Conservation (phyloP, 2,329 filamentous ascomycete genomes). For the Pezicula rhizophila region DNA sequence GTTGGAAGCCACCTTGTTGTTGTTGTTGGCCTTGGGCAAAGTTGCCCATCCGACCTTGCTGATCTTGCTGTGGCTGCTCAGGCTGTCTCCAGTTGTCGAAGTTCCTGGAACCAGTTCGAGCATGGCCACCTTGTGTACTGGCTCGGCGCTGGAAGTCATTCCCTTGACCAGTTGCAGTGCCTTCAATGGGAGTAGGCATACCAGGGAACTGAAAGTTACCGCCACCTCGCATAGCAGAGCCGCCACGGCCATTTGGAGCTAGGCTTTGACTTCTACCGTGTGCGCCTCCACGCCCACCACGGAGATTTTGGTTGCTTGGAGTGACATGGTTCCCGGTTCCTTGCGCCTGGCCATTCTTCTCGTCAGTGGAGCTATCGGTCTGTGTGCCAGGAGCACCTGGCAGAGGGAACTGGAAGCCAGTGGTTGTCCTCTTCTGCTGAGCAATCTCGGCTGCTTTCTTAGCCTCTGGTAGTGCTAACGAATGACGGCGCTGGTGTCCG, state of each 20-base stretch:
- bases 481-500: constrained; percentile 91
- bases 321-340: constrained; percentile 15
- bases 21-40: constrained; percentile 67
- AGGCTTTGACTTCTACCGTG: constrained; percentile 86
- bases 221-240: constrained; percentile 53
- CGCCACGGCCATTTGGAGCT: constrained; percentile 66
- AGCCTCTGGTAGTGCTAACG: constrained; percentile 86
- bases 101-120: constrained; percentile 79
- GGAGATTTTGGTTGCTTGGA: constrained; percentile 21
- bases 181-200: constrained; percentile 44
- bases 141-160: constrained; percentile 70
- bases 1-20: constrained; percentile 74
- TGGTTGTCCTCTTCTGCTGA: constrained; percentile 92
- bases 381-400: constrained; percentile 57
- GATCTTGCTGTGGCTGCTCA: constrained; percentile 31
- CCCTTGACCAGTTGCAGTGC: constrained; percentile 36
- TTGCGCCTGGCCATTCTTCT: constrained; percentile 19
- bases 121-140: constrained; percentile 61
- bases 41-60: constrained; percentile 52
- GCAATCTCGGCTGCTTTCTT: constrained; percentile 96
- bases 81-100: constrained; percentile 97
- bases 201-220: constrained; percentile 67
- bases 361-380: constrained; percentile 16
- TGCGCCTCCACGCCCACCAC: constrained; percentile 50
- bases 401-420: constrained; percentile 88